phyloP scores from a whole-genome alignment of 78 protist species.

The Corallochytrium limacisporum region DNA sequence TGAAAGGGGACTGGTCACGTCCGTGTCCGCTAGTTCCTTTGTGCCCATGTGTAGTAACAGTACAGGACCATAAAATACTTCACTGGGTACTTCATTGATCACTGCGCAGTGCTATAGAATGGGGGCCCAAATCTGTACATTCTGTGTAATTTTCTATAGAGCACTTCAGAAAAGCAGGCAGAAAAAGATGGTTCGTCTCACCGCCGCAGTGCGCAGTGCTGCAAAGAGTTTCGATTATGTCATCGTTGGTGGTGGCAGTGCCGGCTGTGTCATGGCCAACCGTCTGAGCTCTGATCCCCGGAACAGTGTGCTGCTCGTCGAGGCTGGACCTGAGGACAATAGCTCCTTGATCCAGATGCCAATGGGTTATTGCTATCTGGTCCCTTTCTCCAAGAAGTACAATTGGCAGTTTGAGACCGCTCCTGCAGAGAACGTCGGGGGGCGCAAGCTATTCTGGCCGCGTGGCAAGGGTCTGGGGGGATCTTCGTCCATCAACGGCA shows the following conservation, averaged over 20 bases:
- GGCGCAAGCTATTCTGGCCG: slow-evolving; percentile 3
- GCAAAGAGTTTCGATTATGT: too few species aligned
- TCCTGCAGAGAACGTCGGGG: not conserved
- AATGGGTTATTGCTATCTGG: not conserved
- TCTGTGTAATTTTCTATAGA: too few species aligned
- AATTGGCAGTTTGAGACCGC: slow-evolving; percentile 9
- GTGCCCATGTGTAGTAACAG: too few species aligned
- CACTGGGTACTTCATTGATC: too few species aligned
- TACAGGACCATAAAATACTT: too few species aligned
- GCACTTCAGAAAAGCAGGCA: too few species aligned
- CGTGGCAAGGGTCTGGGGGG: slow-evolving; percentile 24
- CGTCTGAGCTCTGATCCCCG: not conserved
- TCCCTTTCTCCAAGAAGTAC: not conserved
- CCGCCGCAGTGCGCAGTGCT: too few species aligned
- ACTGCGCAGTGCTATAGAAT: too few species aligned
- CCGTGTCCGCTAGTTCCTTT: too few species aligned
- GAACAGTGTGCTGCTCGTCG: not conserved
- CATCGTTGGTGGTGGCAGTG: slow-evolving; percentile 4
- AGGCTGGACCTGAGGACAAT: not conserved
- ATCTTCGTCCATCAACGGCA: slow-evolving; percentile 30
- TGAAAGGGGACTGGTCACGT: too few species aligned
- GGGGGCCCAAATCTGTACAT: too few species aligned
- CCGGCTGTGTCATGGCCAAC: not conserved
- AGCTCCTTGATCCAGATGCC: not conserved
- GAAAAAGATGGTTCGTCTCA: too few species aligned